Conservation (phyloP, 805 yeast species). For the Hermanozyma aechmeae region DNA sequence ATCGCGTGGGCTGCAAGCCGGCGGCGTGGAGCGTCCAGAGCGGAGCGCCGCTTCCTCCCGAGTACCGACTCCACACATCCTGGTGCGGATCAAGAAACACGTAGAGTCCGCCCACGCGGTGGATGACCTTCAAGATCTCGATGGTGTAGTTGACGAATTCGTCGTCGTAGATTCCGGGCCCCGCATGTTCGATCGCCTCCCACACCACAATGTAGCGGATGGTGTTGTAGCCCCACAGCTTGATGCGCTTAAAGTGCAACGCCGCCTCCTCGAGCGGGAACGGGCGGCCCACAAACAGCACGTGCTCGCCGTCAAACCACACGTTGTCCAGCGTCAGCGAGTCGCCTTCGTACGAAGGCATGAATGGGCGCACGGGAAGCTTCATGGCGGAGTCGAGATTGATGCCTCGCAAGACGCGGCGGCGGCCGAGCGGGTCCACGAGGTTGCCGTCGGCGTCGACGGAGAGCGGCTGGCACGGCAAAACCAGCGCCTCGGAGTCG, state of each 20-base stretch:
- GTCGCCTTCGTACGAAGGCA: slow-evolving; percentile 32
- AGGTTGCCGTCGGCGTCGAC: slow-evolving; percentile 54
- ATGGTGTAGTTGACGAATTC: slow-evolving; percentile 66
- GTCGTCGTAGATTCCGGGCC: slow-evolving; percentile 77
- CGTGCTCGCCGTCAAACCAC: slow-evolving; percentile 63
- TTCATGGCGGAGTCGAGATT: slow-evolving; percentile 73
- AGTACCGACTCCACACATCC: slow-evolving; percentile 85
- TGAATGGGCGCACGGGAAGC: slow-evolving; percentile 50
- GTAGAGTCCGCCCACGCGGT: slow-evolving; percentile 61
- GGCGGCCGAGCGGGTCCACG: slow-evolving; percentile 46
- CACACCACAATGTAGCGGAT: slow-evolving; percentile 73
- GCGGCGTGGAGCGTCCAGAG: slow-evolving; percentile 88
- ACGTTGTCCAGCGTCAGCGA: slow-evolving; percentile 27
- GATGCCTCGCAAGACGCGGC: slow-evolving; percentile 65
- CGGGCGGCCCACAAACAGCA: slow-evolving; percentile 79
- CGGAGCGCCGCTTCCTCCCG: slow-evolving; percentile 93
- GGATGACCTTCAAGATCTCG: slow-evolving; percentile 47
- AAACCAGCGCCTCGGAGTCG: slow-evolving; percentile 2
- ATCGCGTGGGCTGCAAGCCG: slow-evolving; percentile 73
- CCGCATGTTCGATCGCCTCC: slow-evolving; percentile 88
- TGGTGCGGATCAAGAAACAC: slow-evolving; percentile 87
- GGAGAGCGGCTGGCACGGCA: slow-evolving; percentile 14
- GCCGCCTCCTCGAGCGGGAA: slow-evolving; percentile 68
- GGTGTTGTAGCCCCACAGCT: slow-evolving; percentile 73
- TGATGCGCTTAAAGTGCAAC: slow-evolving; percentile 59